phyloP scores from a whole-genome alignment of 768 basidiomycete species.

The Pisolithus albus region DNA sequence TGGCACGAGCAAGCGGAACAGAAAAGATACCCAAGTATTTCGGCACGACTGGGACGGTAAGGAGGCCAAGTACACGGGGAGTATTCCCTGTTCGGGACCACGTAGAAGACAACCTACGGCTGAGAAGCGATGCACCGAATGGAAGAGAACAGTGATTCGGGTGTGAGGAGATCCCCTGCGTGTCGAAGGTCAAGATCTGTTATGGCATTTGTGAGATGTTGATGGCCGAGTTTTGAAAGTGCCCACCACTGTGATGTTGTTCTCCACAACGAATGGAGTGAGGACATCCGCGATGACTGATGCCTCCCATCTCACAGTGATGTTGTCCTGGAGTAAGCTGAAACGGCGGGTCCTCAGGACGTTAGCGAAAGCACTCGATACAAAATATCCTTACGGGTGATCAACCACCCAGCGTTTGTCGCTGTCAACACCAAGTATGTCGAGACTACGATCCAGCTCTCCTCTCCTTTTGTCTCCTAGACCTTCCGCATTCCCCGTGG shows the following conservation, averaged over 20 bases:
- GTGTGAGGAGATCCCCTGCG: slow-evolving; percentile 69
- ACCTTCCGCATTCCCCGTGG: slow-evolving; percentile 73
- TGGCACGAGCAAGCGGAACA: slow-evolving; percentile 43
- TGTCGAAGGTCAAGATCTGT: slow-evolving; percentile 85
- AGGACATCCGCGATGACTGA: slow-evolving; percentile 52
- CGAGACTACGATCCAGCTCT: slow-evolving; percentile 61
- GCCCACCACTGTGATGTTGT: slow-evolving; percentile 60
- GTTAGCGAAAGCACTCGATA: not conserved
- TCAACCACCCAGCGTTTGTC: slow-evolving; percentile 57
- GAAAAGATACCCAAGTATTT: slow-evolving; percentile 64
- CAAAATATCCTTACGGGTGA: slow-evolving; percentile 51
- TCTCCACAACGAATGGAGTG: slow-evolving; percentile 46
- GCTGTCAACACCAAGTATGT: slow-evolving; percentile 55
- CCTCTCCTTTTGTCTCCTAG: slow-evolving; percentile 51
- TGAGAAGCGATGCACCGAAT: slow-evolving; percentile 44
- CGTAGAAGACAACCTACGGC: slow-evolving; percentile 23
- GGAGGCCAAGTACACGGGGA: slow-evolving; percentile 49
- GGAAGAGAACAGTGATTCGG: slow-evolving; percentile 79
- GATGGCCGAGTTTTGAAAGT: not conserved
- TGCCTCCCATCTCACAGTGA: slow-evolving; percentile 60
- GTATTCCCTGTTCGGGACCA: slow-evolving; percentile 26
- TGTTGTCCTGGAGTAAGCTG: slow-evolving; percentile 69
- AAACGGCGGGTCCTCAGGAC: slow-evolving; percentile 6
- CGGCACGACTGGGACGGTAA: slow-evolving; percentile 44
- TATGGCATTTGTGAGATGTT: slow-evolving; percentile 1